Base-by-base conservation (phyloP, 2,329 filamentous ascomycete genomes). In the Aureobasidium uvarum region DNA sequence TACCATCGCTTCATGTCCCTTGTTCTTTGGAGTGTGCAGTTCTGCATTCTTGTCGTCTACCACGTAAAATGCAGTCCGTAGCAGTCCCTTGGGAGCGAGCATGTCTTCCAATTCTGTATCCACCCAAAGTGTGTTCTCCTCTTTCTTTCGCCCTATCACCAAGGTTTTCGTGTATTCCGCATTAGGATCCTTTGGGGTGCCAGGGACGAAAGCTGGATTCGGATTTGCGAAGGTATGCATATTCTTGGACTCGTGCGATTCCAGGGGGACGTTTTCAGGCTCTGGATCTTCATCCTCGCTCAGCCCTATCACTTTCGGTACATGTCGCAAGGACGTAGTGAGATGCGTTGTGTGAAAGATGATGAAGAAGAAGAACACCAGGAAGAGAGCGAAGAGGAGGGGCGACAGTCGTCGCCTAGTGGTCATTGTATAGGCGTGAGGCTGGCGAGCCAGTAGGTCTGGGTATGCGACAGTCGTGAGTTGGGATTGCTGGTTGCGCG, bases 1-100 rank as follows among this genome's bases (percentile, higher is more conserved):
- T 8, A 85, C 81, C 76, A 85, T 83, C 39, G 84, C 85, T 74
- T 89, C 86, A 70, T 86, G 83, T 39, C 86, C 86, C 73, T 86
- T 86, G 70, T 85, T 84, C 46, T 80, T 78, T 0, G 82, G 82
- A 1, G 83, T 80, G 66, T 82, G 81, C 25, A 81, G 76, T 16
- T 74, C 72, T 3, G 81, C 81, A 1, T 70, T 72, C 6, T 76
- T 75, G 69, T 84, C 79, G 68, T 86, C 80, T 31, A 80, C 81
- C n/a, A 82, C 76, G 70, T 86, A 86, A n/a, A 81, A 73, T 4
- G 78, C 78, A 28, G 76, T 77, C 20, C 71, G 69, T 66, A 85
- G 77, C 2, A 68, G 50, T 5, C 72, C 72, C 2, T 55, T 58
- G 6, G 67, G 66, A n/a, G 67, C 67, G 2, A 76, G 64, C 67